phyloP scores from a whole-genome alignment of 2,329 filamentous ascomycete genomes.

The Onygenales sp. region DNA sequence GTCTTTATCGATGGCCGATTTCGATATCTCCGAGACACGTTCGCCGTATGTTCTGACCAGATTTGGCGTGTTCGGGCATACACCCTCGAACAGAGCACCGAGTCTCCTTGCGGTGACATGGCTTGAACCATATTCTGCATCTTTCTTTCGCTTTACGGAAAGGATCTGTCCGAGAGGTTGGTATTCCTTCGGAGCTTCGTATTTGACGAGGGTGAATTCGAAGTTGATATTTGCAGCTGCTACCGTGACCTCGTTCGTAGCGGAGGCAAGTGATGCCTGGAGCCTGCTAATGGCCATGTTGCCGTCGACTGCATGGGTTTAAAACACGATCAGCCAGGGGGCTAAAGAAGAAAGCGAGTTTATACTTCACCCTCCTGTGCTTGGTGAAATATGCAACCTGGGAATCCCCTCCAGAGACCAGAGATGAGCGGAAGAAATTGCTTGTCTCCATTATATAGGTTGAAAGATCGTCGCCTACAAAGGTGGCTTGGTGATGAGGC shows the following conservation, averaged over 20 bases:
- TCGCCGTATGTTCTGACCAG: constrained; percentile 27
- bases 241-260: constrained; percentile 10
- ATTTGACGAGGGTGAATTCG: constrained; percentile 34
- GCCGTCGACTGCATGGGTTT: too few species aligned
- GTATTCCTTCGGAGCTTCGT: constrained; percentile 32
- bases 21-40: constrained; percentile 22
- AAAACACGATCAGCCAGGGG: too few species aligned
- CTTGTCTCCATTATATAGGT: too few species aligned
- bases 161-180: constrained; percentile 20
- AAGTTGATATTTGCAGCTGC: constrained; percentile 26
- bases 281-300: neutral
- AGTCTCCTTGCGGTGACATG: constrained; percentile 32
- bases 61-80: constrained; percentile 21
- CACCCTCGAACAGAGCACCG: constrained; percentile 28
- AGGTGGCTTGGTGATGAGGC: too few species aligned
- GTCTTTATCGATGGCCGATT: neutral
- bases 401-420: too few species aligned
- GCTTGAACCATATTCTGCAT: constrained; percentile 23
- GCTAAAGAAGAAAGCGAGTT: too few species aligned
- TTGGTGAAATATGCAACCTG: too few species aligned
- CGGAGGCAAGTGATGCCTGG: constrained; percentile 2
- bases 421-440: too few species aligned
- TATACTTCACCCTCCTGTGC: too few species aligned
- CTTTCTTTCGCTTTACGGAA: constrained; percentile 17
- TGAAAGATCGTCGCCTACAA: too few species aligned